Base-by-base conservation (phyloP, 78 protist genomes). In the Isochrysis galbana region DNA sequence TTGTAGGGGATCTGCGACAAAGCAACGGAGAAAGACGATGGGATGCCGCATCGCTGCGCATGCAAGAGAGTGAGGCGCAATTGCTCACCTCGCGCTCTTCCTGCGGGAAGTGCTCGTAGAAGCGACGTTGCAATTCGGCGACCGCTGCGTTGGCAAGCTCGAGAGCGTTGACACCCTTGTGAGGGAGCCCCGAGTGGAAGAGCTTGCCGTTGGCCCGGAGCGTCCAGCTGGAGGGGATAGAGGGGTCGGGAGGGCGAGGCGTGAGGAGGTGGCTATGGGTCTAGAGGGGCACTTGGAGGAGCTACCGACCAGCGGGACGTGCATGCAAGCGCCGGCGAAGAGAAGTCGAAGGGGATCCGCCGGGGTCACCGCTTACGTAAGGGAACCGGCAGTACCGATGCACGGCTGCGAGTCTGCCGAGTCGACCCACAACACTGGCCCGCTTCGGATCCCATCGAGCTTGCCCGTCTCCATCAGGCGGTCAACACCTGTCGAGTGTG, bases 181-280 rank as follows among this genome's bases (percentile, higher is more conserved):
- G 84, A 39, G 84, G 84, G 48, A 77, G 84, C 39, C 84, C 84
- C 4, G 84, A 77, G 84, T 77, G 84, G 84, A 77, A 77, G 47
- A 77, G 84, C 84, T 77, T 77, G 39, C 84, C 67, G 10, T 10
- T 19, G 67, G 19, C 67, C n/a, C n/a, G n/a, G n/a, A n/a, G n/a
- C n/a, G n/a, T n/a, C n/a, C n/a, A n/a, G n/a, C n/a, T n/a, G n/a
- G n/a, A n/a, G n/a, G n/a, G n/a, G n/a, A n/a, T n/a, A n/a, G n/a
- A n/a, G n/a, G n/a, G n/a, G n/a, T n/a, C n/a, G n/a, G n/a, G 67
- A 54, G 67, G 32, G 32, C 10, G 19, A 54, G 32, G 67, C 10
- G 19, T 21, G 67, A 54, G 19, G 67, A 54, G 32, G 67, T 19
- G 67, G 19, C 67, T 10, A 10, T 19, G 10, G 10, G 67, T 19